Base-by-base conservation (phyloP, 331 rosid species). In the Erythrophleum ivorense region DNA sequence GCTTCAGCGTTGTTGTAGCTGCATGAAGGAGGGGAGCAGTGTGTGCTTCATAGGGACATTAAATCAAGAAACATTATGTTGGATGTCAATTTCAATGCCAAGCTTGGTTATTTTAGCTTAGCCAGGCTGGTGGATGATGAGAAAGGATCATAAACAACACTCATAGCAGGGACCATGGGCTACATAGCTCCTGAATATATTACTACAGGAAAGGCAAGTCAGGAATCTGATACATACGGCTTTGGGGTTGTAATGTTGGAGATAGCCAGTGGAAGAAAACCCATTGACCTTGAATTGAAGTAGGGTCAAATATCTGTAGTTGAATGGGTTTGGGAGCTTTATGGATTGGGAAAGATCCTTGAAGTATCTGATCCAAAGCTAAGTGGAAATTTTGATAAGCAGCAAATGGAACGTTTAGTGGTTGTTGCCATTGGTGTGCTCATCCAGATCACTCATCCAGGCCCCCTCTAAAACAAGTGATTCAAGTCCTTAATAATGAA, bases 31-130 rank as follows among this genome's bases (percentile, higher is more conserved):
- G 78, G 81, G 73, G 88, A 81, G 57, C 65, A 81, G 19, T 86
- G 89, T 72, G 89, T 88, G 7, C 69, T 86, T 50, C 84, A 88
- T 0, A 81, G 86, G 21, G 93, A 89, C 73, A 87, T 85, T 3
- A 85, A 89, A n/a, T 77, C 91, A 49, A 88, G 89, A 81, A 88
- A 88, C 70, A 60, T 88, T 21, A 80, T 88, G 86, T 31, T 90
- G 78, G 90, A 88, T 43, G 73, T 79, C 0, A 31, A 53, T 9
- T 86, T 88, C 80, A 86, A 86, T 74, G 77, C 93, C 3, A 89
- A 85, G 70, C 88, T 87, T 1, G 88, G 88, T 1, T 88, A 90
- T 77, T 90, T 88, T 36, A 88, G 93, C 0, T 43, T 86, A 2
- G 90, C 91, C 21, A 82, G 88, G 84, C 54, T 90, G 0, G 85